Evolutionary conservation across 441 rosid genomes (phyloP).

Genomic region (Breynia disticha): DNA sequence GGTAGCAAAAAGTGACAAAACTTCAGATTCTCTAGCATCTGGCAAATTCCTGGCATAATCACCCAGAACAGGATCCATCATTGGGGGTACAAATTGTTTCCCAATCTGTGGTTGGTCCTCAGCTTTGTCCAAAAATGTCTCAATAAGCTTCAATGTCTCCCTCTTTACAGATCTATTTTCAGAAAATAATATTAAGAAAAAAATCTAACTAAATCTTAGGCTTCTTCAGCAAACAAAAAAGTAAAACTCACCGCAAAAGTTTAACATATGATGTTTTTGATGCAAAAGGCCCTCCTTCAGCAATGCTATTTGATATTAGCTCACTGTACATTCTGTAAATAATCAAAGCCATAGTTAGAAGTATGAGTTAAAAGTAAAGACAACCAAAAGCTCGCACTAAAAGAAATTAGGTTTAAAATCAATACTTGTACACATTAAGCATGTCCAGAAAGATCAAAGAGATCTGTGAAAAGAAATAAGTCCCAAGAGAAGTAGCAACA

Average conservation of each 20-base stretch:
- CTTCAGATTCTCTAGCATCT: constrained; percentile 99
- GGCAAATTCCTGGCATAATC: constrained; percentile 98
- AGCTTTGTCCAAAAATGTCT: constrained; percentile 99
- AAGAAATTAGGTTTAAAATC: background rate
- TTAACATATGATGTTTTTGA: constrained; percentile 93
- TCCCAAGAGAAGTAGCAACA: constrained; percentile 91
- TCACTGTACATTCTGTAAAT: constrained; percentile 97
- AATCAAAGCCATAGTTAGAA: background rate
- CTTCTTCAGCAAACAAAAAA: constrained; percentile 10
- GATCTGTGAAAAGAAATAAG: constrained; percentile 83
- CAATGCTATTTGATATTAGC: constrained; percentile 89
- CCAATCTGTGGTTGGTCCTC: constrained; percentile 98
- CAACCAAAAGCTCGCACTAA: background rate
- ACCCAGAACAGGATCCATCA: constrained; percentile 99
- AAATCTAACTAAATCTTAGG: constrained; percentile 2
- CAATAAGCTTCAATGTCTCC: constrained; percentile 96
- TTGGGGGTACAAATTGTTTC: constrained; percentile 97
- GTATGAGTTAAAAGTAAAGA: background rate
- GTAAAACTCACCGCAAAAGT: constrained; percentile 59
- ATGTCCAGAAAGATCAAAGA: constrained; percentile 93
- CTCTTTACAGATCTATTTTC: constrained; percentile 88
- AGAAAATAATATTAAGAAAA: background rate
- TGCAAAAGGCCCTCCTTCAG: constrained; percentile 93
- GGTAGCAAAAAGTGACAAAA: constrained; percentile 96
- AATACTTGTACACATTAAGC: constrained; percentile 96